These are phyloP conservation scores for Colletotrichum liaoningense DNA, from an alignment of 2,329 filamentous ascomycete genomes.

Conservation along the genomic window DNA sequence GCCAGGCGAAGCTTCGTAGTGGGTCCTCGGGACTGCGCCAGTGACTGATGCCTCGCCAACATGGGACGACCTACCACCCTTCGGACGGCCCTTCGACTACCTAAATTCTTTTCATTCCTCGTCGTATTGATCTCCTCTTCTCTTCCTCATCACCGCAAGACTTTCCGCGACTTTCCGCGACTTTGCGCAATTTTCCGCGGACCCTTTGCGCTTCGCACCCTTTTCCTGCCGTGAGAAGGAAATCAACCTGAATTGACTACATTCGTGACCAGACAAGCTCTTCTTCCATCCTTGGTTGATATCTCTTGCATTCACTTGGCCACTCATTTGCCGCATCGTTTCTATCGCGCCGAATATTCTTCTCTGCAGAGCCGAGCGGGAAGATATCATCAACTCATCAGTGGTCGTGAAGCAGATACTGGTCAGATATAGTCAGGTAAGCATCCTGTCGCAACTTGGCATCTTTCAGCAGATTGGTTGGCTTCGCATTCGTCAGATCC, in stretches of 20 bases:
- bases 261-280: too few relatives aligned
- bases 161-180: neutral
- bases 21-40: neutral
- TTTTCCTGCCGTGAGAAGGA: too few relatives aligned
- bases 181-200: too few relatives aligned
- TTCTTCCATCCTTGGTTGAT: too few relatives aligned
- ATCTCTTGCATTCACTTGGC: too few relatives aligned
- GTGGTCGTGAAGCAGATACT: too few relatives aligned
- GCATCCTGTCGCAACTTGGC: neutral
- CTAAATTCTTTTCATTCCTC: neutral
- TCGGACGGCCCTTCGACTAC: neutral
- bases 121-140: neutral
- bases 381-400: too few relatives aligned
- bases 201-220: too few relatives aligned
- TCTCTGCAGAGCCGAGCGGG: too few relatives aligned
- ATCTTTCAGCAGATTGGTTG: neutral
- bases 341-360: too few relatives aligned
- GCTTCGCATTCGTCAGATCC: neutral
- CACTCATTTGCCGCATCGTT: too few relatives aligned
- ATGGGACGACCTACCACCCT: neutral
- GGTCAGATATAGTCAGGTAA: neutral
- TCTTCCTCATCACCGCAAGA: neutral
- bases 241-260: too few relatives aligned
- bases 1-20: neutral
- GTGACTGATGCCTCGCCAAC: neutral